phyloP scores from a whole-genome alignment of 1,284 basidiomycete species.

The Microbotryum lychnidis-dioicae region DNA sequence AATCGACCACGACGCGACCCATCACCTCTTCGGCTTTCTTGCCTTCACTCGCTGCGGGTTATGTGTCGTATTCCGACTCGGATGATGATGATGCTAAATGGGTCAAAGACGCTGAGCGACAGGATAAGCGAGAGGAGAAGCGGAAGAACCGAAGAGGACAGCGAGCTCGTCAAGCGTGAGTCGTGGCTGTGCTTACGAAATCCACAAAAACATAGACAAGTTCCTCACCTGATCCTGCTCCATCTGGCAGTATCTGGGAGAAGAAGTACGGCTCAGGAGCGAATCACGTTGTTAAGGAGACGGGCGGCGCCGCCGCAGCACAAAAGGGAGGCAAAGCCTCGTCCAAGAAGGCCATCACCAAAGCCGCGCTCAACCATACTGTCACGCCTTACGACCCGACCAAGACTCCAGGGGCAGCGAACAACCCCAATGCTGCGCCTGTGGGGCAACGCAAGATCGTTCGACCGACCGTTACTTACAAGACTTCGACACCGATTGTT shows the following conservation, averaged over 20 bases:
- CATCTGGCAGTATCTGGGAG: slow-evolving; percentile 74
- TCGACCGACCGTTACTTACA: slow-evolving; percentile 4
- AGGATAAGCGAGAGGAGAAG: slow-evolving; percentile 34
- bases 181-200: slow-evolving; percentile 33
- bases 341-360: not conserved
- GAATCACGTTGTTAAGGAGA: slow-evolving; percentile 72
- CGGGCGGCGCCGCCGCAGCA: slow-evolving; percentile 28
- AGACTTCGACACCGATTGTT: slow-evolving; percentile 1
- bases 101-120: slow-evolving; percentile 49
- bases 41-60: slow-evolving; percentile 78
- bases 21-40: slow-evolving; percentile 66
- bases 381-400: slow-evolving; percentile 8
- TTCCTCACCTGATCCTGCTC: not conserved
- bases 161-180: slow-evolving; percentile 80
- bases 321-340: slow-evolving; percentile 1
- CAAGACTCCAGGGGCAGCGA: slow-evolving; percentile 7
- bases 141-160: slow-evolving; percentile 89
- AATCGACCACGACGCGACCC: slow-evolving; percentile 14
- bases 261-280: slow-evolving; percentile 87
- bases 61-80: slow-evolving; percentile 61
- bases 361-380: not conserved
- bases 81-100: slow-evolving; percentile 65
- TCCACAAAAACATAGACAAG: not conserved
- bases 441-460: slow-evolving; percentile 4
- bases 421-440: slow-evolving; percentile 18